These are phyloP conservation scores for Acacia confusa DNA, from an alignment of 306 rosid genomes.

Conservation along the genomic window DNA sequence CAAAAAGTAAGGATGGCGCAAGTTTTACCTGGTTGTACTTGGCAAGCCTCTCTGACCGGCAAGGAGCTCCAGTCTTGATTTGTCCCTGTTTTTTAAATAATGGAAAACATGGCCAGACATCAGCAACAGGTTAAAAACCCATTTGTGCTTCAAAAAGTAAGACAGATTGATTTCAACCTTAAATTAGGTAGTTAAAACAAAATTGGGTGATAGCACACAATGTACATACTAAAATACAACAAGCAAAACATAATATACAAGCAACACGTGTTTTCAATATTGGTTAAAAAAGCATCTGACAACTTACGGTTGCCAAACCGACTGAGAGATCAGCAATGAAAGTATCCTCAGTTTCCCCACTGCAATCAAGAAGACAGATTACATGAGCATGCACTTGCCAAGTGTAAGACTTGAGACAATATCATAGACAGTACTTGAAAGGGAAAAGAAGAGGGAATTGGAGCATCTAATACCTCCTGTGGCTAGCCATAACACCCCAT, in stretches of 20 bases:
- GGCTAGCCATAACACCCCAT: constrained; percentile 99
- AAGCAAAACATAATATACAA: background rate
- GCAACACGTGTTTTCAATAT: too few species aligned
- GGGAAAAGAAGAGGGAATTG: background rate
- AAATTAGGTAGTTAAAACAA: background rate
- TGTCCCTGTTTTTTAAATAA: constrained; percentile 67
- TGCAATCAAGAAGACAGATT: constrained; percentile 38
- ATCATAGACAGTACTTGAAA: background rate
- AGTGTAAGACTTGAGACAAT: background rate
- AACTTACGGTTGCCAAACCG: constrained; percentile 82
- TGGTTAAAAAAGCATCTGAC: background rate
- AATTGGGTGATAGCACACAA: background rate
- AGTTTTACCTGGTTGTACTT: constrained; percentile 84
- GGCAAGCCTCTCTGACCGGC: constrained; percentile 98
- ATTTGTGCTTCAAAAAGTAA: background rate
- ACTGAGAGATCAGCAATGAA: constrained; percentile 97
- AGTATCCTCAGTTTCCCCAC: constrained; percentile 99
- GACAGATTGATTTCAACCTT: background rate
- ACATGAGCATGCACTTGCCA: background rate
- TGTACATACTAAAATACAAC: background rate
- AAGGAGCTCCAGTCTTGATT: constrained; percentile 98
- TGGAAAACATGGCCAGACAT: background rate
- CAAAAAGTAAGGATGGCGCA: background rate
- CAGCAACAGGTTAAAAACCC: background rate
- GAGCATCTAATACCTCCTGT: constrained; percentile 62